These are phyloP conservation scores for Paramecium sexaurelia DNA, from an alignment of 73 alveolate species.

Conservation along the genomic window DNA sequence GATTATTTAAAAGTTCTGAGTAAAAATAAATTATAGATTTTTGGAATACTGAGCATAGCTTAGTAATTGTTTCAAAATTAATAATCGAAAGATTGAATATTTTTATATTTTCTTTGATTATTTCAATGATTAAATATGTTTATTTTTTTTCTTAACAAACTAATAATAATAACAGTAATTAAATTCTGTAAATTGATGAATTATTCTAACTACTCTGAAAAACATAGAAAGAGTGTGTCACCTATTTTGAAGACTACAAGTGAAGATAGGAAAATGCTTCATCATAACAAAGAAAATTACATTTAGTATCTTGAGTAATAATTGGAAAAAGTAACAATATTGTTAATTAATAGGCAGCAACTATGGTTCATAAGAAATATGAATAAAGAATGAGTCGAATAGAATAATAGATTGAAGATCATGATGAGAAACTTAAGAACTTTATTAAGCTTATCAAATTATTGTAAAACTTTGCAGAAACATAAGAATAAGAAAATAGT, in stretches of 20 bases:
- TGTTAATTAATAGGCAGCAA: neutral
- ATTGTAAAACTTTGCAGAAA: constrained; percentile 34
- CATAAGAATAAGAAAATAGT: constrained; percentile 33
- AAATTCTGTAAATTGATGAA: neutral
- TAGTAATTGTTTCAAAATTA: neutral
- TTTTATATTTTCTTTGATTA: neutral
- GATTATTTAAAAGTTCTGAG: neutral
- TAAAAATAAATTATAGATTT: neutral
- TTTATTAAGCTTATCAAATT: neutral
- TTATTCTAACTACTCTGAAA: neutral
- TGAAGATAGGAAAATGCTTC: neutral
- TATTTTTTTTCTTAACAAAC: neutral
- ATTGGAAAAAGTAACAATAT: constrained; percentile 7
- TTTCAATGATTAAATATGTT: neutral
- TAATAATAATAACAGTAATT: neutral
- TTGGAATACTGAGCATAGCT: neutral
- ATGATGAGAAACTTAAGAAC: constrained; percentile 12
- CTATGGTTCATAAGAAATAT: neutral
- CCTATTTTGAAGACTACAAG: neutral
- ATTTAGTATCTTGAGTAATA: neutral
- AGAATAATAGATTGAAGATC: neutral
- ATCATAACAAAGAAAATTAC: constrained; percentile 1
- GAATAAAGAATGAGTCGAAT: neutral
- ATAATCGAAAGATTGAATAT: neutral
- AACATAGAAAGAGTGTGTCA: constrained; percentile 18